These are phyloP conservation scores for Mimosa bimucronata DNA, from an alignment of 306 rosid genomes.

Conservation along the genomic window DNA sequence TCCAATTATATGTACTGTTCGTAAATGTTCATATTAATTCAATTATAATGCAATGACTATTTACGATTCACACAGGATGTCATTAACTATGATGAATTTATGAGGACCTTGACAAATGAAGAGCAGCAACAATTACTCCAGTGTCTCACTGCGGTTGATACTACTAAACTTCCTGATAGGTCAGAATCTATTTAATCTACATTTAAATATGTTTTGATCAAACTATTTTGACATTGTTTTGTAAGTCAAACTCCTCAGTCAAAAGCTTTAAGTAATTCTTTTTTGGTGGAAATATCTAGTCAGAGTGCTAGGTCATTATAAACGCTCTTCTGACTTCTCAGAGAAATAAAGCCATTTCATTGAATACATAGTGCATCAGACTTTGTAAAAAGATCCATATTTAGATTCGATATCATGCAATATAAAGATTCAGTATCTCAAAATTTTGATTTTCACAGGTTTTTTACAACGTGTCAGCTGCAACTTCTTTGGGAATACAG, in stretches of 20 bases:
- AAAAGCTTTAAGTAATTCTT: background rate
- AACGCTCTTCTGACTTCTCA: background rate
- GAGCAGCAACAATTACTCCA: conserved; percentile 85
- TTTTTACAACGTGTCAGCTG: conserved; percentile 8
- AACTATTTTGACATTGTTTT: conserved; percentile 16
- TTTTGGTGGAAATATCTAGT: conserved; percentile 6
- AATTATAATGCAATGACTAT: conserved; percentile 34
- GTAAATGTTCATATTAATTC: conserved; percentile 1
- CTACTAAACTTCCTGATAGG: conserved; percentile 78
- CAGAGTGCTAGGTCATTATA: conserved; percentile 1
- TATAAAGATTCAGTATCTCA: conserved; percentile 32
- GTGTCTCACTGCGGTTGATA: conserved; percentile 78
- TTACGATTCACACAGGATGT: conserved; percentile 65
- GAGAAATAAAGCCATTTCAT: conserved; percentile 22
- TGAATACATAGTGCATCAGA: conserved; percentile 3
- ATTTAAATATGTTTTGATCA: conserved; percentile 20
- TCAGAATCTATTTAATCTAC: conserved; percentile 46
- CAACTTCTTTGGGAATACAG: conserved; percentile 18
- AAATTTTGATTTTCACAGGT: no score
- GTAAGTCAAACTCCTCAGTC: background rate
- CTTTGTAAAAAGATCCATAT: conserved; percentile 7
- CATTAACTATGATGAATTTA: conserved; percentile 77
- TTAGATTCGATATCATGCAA: background rate
- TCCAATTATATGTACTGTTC: conserved; percentile 4
- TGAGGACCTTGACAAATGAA: conserved; percentile 74